Base-by-base conservation (phyloP, 345 rosid genomes). In the Noccaea caerulescens region DNA sequence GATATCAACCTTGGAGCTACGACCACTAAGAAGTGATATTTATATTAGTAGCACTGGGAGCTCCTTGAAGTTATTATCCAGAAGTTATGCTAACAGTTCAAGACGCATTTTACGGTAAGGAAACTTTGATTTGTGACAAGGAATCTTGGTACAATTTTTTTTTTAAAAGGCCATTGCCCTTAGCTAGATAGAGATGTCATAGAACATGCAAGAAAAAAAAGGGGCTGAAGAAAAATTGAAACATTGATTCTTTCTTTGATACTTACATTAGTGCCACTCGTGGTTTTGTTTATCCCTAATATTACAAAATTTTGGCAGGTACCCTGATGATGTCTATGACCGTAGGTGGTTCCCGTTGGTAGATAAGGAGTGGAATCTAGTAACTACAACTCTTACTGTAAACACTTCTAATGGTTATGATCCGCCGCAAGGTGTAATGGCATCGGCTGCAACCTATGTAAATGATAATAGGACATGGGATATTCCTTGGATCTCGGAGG, bases 251-350 rank as follows among this genome's bases (percentile, higher is more conserved):
- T 34, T 7, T 8, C 1, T 30, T 7, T 61, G 6, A 54, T 33
- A 33, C 36, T 33, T 4, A 33, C 36, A 33, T 33, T 33, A 33
- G 6, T 33, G 36, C 36, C 36, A 33, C 36, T 33, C 7, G 0
- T 6, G 36, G 36, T 33, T 33, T 33, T 33, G 36, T 33, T 57
- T 18, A 2, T 8, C 4, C 18, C 63, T 37, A 58, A 33, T 4
- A 27, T 27, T 10, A 11, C 52, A 50, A 58, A 66, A 73, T 76
- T 42, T 36, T 46, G 37, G 9, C 50, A 68, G 72, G 72, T 68
- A 58, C 7, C 73, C 73, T 27, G 43, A 71, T 37, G 75, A 71
- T 61, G 11, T 10, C 11, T 60, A 55, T 27, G 81, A 73, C 41
- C 67, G 81, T 8, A 8, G 7, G 16, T 65, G 69, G 69, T 33